Conservation (phyloP, 73 alveolate genomes). For the Paramecium bursaria region DNA sequence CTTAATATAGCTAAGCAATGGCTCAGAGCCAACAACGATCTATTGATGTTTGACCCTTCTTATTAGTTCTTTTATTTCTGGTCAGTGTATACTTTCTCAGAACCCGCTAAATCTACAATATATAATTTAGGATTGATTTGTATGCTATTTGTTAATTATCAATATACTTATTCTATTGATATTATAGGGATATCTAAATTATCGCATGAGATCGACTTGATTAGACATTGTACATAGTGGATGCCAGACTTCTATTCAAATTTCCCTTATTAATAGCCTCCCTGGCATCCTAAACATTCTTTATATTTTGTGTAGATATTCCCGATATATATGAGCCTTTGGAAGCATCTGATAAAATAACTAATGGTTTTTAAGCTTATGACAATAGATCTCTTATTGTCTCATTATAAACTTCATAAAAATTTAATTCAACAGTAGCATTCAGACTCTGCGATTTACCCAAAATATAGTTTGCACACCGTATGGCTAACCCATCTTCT, state of each 20-base stretch:
- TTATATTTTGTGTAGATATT: neutral
- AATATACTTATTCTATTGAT: neutral
- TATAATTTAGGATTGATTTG: slow-evolving; percentile 75
- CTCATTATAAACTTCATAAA: slow-evolving; percentile 79
- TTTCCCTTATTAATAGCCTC: slow-evolving; percentile 21
- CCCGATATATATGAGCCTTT: slow-evolving; percentile 78
- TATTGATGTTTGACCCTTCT: slow-evolving; percentile 96
- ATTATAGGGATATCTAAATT: neutral
- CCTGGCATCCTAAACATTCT: slow-evolving; percentile 15
- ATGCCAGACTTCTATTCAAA: slow-evolving; percentile 40
- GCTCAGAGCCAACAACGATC: slow-evolving; percentile 93
- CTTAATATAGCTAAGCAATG: slow-evolving; percentile 91
- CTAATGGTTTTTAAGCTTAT: slow-evolving; percentile 72
- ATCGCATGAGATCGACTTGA: slow-evolving; percentile 52
- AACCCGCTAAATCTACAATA: slow-evolving; percentile 96
- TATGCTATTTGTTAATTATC: neutral
- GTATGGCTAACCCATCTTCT: slow-evolving; percentile 53
- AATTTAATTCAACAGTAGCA: slow-evolving; percentile 71
- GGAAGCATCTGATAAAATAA: slow-evolving; percentile 82
- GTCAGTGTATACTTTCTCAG: slow-evolving; percentile 86
- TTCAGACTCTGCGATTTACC: slow-evolving; percentile 32
- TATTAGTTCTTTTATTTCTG: slow-evolving; percentile 80
- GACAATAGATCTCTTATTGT: slow-evolving; percentile 70
- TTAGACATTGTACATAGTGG: slow-evolving; percentile 27
- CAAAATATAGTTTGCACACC: slow-evolving; percentile 29